Percentiles rank a stretch among this genome's conserved stretches.
Evolutionary conservation across 78 protist species (phyloP).

Genomic region (Speleostelium caveatum): DNA sequence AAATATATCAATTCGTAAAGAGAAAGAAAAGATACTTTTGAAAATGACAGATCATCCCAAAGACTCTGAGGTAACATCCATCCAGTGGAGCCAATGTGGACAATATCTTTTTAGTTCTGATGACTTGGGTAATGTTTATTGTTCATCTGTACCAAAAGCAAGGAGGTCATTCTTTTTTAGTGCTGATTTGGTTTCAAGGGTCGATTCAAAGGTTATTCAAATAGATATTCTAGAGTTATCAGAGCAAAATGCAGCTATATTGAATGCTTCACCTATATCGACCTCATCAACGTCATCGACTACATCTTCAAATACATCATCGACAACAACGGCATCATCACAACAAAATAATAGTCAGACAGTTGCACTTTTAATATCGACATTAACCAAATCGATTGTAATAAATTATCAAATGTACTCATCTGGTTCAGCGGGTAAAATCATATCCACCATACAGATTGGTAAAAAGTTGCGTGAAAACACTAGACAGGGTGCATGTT

Average conservation of each 20-base stretch:
- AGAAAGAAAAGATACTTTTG: slow-evolving; percentile 40
- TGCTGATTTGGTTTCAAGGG: slow-evolving; percentile 27
- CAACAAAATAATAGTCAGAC: not conserved
- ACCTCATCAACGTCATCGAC: too few relatives aligned
- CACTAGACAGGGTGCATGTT: slow-evolving; percentile 77
- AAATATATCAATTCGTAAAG: slow-evolving; percentile 30
- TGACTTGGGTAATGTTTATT: slow-evolving; percentile 48
- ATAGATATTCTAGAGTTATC: slow-evolving; percentile 17
- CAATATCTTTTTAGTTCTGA: slow-evolving; percentile 44
- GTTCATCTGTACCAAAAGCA: slow-evolving; percentile 37
- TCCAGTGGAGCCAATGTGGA: slow-evolving; percentile 58
- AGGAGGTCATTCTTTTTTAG: slow-evolving; percentile 35
- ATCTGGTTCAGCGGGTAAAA: not conserved
- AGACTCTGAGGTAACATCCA: slow-evolving; percentile 41
- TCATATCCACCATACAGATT: not conserved
- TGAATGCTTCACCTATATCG: not conserved
- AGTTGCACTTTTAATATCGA: slow-evolving; percentile 3
- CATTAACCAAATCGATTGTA: slow-evolving; percentile 49
- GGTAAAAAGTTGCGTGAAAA: slow-evolving; percentile 69
- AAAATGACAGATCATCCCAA: slow-evolving; percentile 75
- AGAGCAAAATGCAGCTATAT: not conserved
- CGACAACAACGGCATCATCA: not conserved
- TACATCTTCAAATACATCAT: not conserved
- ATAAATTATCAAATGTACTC: slow-evolving; percentile 14
- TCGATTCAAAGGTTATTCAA: slow-evolving; percentile 33